Evolutionary conservation across 768 basidiomycete species (phyloP), one percentile per base, ranked within the genome.

Genomic region (Sporobolomyces roseus): DNA sequence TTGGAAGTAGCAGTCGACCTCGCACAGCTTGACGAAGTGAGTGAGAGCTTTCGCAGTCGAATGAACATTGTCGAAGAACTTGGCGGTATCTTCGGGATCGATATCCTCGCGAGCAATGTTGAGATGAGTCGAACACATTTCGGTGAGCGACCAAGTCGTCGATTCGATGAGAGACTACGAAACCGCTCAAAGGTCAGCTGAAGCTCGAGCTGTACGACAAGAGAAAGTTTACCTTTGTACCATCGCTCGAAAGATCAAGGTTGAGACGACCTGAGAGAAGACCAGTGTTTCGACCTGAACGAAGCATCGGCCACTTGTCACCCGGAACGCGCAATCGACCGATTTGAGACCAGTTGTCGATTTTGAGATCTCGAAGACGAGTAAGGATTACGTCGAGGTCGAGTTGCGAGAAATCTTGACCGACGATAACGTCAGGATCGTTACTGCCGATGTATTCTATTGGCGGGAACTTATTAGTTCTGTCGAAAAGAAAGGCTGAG

Each of bases 61-160:
- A 59, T 93, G 83, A 46, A 85, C 86, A 33, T 88, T 86, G 75
- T 98, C 96, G 72, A 99, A 86, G 79, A 90, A 97, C 70, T 84
- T 83, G 33, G 91, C 87, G 0, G 91, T 94, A 75, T 98, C 96
- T 70, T 97, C 94, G 0, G 92, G 88, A 76, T 98, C 94, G 70
- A 96, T 93, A 70, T 98, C 96, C 76, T 96, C 88, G 43, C 96
- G 82, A 60, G 88, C 87, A 66, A 85, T 84, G 70, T 88, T 87
- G 70, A 99, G 85, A 77, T 94, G 89, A 1, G 91, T 89, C 70
- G 83, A 84, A 80, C 90, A 93, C 93, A 99, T 97, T 79, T 99
- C 96, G 13, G 91, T 91, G 61, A 98, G 80, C 3, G 93, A 94
- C 96, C 96, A 99, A 1, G 96, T 98, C 6, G 92, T 97, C 4